Percentiles rank a stretch among this genome's conserved stretches.
Evolutionary conservation across 2,329 filamentous ascomycete species (phyloP).

Genomic region (Xylogone sp.): DNA sequence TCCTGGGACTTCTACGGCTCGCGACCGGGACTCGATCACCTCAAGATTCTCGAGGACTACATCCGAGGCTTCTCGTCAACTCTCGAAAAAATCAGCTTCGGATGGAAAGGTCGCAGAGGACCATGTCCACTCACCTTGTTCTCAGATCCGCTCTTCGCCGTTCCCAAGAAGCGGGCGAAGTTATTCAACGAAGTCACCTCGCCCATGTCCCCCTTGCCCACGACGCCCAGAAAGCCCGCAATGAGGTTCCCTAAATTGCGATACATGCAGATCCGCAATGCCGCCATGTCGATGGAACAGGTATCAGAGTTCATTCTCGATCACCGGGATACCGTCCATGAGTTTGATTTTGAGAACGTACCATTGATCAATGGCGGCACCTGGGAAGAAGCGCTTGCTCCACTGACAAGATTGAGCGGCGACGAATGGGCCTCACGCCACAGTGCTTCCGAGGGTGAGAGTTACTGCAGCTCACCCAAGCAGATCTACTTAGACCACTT

Average conservation of each 20-base stretch:
- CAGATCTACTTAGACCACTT: constrained; percentile 18
- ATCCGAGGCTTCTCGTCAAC: constrained; percentile 64
- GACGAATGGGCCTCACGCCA: constrained; percentile 34
- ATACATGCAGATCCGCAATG: constrained; percentile 69
- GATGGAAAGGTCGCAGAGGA: constrained; percentile 70
- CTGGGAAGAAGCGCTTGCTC: constrained; percentile 81
- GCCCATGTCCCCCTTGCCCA: constrained; percentile 59
- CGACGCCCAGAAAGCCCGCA: constrained; percentile 46
- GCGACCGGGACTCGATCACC: constrained; percentile 62
- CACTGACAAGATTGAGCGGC: constrained; percentile 49
- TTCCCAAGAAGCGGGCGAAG: constrained; percentile 49
- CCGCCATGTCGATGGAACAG: constrained; percentile 66
- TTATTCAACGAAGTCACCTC: constrained; percentile 62
- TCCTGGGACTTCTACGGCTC: constrained; percentile 60
- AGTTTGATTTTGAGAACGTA: constrained; percentile 79
- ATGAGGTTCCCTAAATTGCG: constrained; percentile 65
- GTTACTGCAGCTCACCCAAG: constrained; percentile 17
- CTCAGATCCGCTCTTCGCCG: constrained; percentile 61
- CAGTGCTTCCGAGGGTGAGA: constrained; percentile 22
- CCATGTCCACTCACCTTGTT: constrained; percentile 69
- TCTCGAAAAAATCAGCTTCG: constrained; percentile 70
- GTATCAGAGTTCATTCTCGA: constrained; percentile 63
- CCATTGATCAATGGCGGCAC: constrained; percentile 62
- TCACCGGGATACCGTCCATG: constrained; percentile 65
- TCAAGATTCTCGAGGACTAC: constrained; percentile 79